phyloP scores from a whole-genome alignment of 495 filamentous ascomycete species.

The Penicillium alfredii region DNA sequence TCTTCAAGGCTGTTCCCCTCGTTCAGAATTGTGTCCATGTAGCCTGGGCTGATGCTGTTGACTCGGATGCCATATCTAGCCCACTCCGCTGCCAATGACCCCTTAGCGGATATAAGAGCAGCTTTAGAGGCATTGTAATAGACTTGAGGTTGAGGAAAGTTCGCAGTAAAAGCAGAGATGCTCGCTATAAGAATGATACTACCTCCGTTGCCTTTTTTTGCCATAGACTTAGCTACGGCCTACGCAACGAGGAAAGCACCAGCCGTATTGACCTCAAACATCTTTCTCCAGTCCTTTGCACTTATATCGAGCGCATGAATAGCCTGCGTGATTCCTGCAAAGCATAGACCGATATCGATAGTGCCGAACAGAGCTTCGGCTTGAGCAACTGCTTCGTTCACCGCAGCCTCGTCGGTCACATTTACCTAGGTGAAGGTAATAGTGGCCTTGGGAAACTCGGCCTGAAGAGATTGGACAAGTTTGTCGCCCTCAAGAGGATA shows the following conservation, averaged over 20 bases:
- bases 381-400: neutral
- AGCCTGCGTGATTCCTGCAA: neutral
- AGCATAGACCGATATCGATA: neutral
- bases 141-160: constrained; percentile 40
- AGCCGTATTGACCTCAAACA: neutral
- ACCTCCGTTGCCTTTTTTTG: constrained; percentile 32
- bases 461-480: neutral
- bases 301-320: neutral
- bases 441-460: neutral
- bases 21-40: constrained; percentile 74
- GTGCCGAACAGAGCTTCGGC: neutral
- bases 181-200: constrained; percentile 59
- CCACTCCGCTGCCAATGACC: constrained; percentile 41
- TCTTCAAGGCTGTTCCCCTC: constrained; percentile 54
- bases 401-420: neutral
- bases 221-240: neutral
- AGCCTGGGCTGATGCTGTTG: constrained; percentile 62
- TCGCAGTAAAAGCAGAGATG: constrained; percentile 56
- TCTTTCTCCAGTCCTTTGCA: neutral
- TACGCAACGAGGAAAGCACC: neutral
- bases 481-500: neutral
- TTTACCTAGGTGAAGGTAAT: neutral
- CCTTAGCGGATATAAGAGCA: constrained; percentile 28
- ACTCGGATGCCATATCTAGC: constrained; percentile 54
- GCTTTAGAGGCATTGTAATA: constrained; percentile 42